These are phyloP conservation scores for Orbilia ellipsospora DNA, from an alignment of 2,329 filamentous ascomycete genomes.

Conservation along the genomic window DNA sequence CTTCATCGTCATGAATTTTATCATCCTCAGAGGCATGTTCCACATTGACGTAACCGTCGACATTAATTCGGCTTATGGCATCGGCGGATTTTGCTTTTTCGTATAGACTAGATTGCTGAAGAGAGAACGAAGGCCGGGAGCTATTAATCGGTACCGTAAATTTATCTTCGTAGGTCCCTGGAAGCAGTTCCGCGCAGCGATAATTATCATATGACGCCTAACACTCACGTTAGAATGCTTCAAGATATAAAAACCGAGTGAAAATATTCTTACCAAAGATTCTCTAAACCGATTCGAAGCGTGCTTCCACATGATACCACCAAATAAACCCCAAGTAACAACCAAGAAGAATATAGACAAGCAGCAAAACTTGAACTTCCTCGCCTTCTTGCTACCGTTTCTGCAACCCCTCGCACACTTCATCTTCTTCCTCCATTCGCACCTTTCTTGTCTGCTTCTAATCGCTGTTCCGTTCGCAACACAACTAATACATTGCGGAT, in stretches of 20 bases:
- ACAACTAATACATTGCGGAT: constrained; percentile 50
- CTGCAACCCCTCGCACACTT: constrained; percentile 47
- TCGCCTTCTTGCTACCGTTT: constrained; percentile 35
- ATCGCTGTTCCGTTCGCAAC: constrained; percentile 38
- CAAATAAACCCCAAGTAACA: constrained; percentile 49
- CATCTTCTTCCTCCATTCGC: constrained; percentile 31
- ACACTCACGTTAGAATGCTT: neutral
- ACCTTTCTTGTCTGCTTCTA: constrained; percentile 2
- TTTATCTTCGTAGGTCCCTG: constrained; percentile 41
- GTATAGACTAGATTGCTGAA: constrained; percentile 30
- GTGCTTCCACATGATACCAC: constrained; percentile 37
- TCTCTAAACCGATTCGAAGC: constrained; percentile 28
- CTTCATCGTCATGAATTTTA: constrained; percentile 34
- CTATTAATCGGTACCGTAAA: constrained; percentile 38
- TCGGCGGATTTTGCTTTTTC: constrained; percentile 13
- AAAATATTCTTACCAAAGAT: constrained; percentile 26
- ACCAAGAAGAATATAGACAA: constrained; percentile 31
- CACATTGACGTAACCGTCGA: constrained; percentile 38
- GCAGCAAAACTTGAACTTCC: constrained; percentile 53
- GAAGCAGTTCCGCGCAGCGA: constrained; percentile 23
- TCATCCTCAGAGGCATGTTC: constrained; percentile 37
- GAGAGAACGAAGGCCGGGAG: constrained; percentile 38
- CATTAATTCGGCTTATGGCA: constrained; percentile 20
- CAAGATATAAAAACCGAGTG: neutral
- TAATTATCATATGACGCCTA: constrained; percentile 29